Percentiles rank a stretch among this genome's conserved stretches.
These are phyloP conservation scores for Tagetes patula DNA, from an alignment of 129 eudicot species.

Conservation along the genomic window DNA sequence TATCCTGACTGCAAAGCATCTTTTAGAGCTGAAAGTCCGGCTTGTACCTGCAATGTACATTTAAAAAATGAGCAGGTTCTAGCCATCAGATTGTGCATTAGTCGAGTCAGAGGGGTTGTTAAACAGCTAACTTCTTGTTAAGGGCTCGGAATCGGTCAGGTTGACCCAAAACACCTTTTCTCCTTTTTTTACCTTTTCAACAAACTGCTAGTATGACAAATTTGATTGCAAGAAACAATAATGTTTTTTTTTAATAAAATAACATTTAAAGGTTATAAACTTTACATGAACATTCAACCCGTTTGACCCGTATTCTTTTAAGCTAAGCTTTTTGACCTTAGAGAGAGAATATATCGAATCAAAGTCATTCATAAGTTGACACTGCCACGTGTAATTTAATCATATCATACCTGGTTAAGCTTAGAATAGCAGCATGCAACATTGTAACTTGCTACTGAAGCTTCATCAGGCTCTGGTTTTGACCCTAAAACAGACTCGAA, in stretches of 20 bases:
- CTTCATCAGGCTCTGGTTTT: slow-evolving; percentile 67
- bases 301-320: neutral
- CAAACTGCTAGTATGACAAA: neutral
- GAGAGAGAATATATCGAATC: neutral
- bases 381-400: neutral
- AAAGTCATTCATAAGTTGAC: neutral
- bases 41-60: slow-evolving; percentile 60
- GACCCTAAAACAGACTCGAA: slow-evolving; percentile 28
- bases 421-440: slow-evolving; percentile 98
- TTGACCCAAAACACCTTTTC: neutral
- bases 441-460: slow-evolving; percentile 91
- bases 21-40: slow-evolving; percentile 87
- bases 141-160: neutral
- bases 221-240: neutral
- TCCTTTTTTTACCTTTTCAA: neutral
- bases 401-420: slow-evolving; percentile 69
- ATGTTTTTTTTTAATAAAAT: neutral
- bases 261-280: neutral
- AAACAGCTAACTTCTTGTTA: neutral
- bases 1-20: slow-evolving; percentile 81
- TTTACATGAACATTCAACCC: neutral
- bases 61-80: slow-evolving; percentile 14
- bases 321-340: neutral
- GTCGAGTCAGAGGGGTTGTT: neutral
- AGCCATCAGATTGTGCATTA: slow-evolving; percentile 4